Evolutionary conservation across 805 yeast genomes (phyloP).

Genomic region (Yamadazyma scolyti): DNA sequence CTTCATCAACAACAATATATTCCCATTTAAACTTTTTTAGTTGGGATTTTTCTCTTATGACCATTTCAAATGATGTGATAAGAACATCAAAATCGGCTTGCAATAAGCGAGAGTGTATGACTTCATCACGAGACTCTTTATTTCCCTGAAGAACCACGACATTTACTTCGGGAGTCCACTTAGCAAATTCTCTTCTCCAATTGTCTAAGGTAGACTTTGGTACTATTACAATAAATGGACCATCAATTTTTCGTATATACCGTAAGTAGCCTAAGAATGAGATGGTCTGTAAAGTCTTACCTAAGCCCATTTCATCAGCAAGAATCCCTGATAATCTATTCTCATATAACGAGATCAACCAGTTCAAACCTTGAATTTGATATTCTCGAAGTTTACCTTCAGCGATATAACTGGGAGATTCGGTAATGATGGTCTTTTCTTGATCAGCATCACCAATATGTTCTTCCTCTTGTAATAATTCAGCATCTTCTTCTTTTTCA

Average conservation of each 20-base stretch:
- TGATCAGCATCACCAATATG: slow-evolving; percentile 37
- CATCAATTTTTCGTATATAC: slow-evolving; percentile 71
- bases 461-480: slow-evolving; percentile 53
- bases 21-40: slow-evolving; percentile 88
- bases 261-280: slow-evolving; percentile 87
- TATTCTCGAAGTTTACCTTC: slow-evolving; percentile 80
- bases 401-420: slow-evolving; percentile 73
- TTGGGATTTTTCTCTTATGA: slow-evolving; percentile 78
- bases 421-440: slow-evolving; percentile 65
- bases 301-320: slow-evolving; percentile 98
- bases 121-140: slow-evolving; percentile 68
- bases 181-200: slow-evolving; percentile 92
- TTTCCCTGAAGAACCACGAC: slow-evolving; percentile 84
- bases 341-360: slow-evolving; percentile 88
- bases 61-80: slow-evolving; percentile 90
- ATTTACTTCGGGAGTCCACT: slow-evolving; percentile 94
- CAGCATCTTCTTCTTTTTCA: slow-evolving; percentile 68
- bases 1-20: slow-evolving; percentile 91
- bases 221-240: slow-evolving; percentile 88
- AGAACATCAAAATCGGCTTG: slow-evolving; percentile 84
- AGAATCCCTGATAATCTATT: slow-evolving; percentile 87
- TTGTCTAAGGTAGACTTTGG: slow-evolving; percentile 95
- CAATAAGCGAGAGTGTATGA: slow-evolving; percentile 58
- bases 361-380: slow-evolving; percentile 91
- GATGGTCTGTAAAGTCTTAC: slow-evolving; percentile 92